Evolutionary conservation across 768 basidiomycete genomes (phyloP).

Genomic region (Lentinus brumalis): DNA sequence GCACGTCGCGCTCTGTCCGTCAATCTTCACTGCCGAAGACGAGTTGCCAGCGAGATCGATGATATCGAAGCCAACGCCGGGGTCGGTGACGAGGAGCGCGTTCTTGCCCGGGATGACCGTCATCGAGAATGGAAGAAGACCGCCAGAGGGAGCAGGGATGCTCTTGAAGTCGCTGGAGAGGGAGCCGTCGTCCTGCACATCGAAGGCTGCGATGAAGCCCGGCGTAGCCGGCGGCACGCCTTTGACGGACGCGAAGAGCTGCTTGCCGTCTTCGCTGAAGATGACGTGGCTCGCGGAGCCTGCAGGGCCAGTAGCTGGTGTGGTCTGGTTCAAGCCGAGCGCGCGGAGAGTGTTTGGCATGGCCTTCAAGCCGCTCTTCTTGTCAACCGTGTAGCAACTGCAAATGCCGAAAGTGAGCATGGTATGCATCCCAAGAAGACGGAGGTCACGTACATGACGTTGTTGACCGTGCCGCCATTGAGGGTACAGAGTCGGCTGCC

Average conservation of each 20-base stretch:
- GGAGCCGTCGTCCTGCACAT: slow-evolving; percentile 45
- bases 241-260: slow-evolving; percentile 51
- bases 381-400: slow-evolving; percentile 49
- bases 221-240: slow-evolving; percentile 45
- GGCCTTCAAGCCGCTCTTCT: slow-evolving; percentile 40
- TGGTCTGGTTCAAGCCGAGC: slow-evolving; percentile 51
- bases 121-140: slow-evolving; percentile 54
- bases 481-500: slow-evolving; percentile 28
- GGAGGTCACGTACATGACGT: slow-evolving; percentile 36
- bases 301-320: slow-evolving; percentile 50
- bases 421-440: neutral
- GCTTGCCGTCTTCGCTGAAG: slow-evolving; percentile 46
- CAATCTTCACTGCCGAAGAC: slow-evolving; percentile 24
- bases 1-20: slow-evolving; percentile 33
- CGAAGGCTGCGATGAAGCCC: slow-evolving; percentile 55
- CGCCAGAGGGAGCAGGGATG: slow-evolving; percentile 40
- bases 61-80: slow-evolving; percentile 32
- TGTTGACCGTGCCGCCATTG: slow-evolving; percentile 47
- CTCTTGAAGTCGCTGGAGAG: slow-evolving; percentile 44
- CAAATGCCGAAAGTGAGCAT: neutral
- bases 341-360: slow-evolving; percentile 45
- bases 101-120: slow-evolving; percentile 32
- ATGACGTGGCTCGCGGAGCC: slow-evolving; percentile 47
- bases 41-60: slow-evolving; percentile 30
- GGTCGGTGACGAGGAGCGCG: slow-evolving; percentile 32